Base-by-base conservation (phyloP, 306 rosid genomes). In the Sicyos edulis region DNA sequence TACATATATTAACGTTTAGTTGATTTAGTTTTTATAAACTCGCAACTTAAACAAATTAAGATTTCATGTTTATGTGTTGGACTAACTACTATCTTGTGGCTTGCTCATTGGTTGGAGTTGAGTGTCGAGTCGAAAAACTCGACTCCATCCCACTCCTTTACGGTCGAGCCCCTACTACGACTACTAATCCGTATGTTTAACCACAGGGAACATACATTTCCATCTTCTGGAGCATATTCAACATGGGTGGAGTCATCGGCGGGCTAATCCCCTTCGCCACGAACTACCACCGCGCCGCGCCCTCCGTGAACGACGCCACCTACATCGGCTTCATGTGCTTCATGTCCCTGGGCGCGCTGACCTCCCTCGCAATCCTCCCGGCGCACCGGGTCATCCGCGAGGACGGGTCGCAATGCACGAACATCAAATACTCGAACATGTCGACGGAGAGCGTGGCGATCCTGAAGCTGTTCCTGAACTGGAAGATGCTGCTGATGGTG, bases 231-330 rank as follows among this genome's bases (percentile, higher is more conserved):
- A 87, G 96, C 26, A 85, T 93, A 10, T 93, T 93, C 87, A 93
- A 87, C 78, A 75, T 89, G 95, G 99, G 99, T 0, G 99, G 99
- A 6, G 99, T 93, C 4, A 75, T 91, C 10, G 97, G 99, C 2
- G 97, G 99, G 3, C 65, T 93, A 5, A 88, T 93, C 1, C 99
- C 99, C 0, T 87, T 93, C 54, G 3, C 85, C 29, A 71, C 85
- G 12, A 93, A 89, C 26, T 93, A 87, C 79, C 14, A 78, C 6
- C 79, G 99, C 0, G 79, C 55, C 3, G 89, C 96, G 16, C 74
- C 72, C 47, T 82, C 99, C 0, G 97, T 93, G 6, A 90, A 87
- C 14, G 99, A 93, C 60, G 99, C 82, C 1, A 93, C 99, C 1
- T 93, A 91, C 68, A 88, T 93, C 0, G 97, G 86, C 0, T 91